Conservation (phyloP, 352 stramenopile genomes). For the Blastocystis hominis region DNA sequence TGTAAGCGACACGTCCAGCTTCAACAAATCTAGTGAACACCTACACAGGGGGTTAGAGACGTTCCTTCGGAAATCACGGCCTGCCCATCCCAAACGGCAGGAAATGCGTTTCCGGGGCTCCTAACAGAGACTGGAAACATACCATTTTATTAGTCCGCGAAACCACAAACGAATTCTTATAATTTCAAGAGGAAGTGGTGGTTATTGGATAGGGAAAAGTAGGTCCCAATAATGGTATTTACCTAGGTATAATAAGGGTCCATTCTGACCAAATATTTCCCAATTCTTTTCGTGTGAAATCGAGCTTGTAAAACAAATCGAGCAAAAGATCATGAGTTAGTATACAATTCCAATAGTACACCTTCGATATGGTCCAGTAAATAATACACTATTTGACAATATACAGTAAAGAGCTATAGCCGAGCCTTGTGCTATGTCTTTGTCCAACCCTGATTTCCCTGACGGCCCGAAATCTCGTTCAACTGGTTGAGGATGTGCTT, state of each 20-base stretch:
- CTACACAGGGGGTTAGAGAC: not conserved
- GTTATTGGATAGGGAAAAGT: not conserved
- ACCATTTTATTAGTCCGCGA: slow-evolving; percentile 30
- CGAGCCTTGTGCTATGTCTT: not conserved
- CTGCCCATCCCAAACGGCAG: not conserved
- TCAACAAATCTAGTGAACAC: slow-evolving; percentile 95
- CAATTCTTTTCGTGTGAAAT: not conserved
- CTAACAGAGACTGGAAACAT: not conserved
- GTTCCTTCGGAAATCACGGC: not conserved
- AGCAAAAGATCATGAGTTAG: not conserved
- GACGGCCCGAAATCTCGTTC: slow-evolving; percentile 29
- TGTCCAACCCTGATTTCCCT: not conserved
- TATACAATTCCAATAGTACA: slow-evolving; percentile 54
- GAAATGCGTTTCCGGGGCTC: not conserved
- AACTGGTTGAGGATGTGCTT: slow-evolving; percentile 50
- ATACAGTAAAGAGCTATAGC: slow-evolving; percentile 53
- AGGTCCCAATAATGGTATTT: not conserved
- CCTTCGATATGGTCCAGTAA: not conserved
- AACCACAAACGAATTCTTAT: slow-evolving; percentile 54
- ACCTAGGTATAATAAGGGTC: not conserved
- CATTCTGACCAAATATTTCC: not conserved
- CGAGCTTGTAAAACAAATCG: slow-evolving; percentile 23
- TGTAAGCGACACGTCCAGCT: slow-evolving; percentile 91
- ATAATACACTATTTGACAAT: slow-evolving; percentile 28
- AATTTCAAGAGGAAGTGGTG: not conserved